Base-by-base conservation (phyloP, 306 rosid species). In the Castanea sativa region DNA sequence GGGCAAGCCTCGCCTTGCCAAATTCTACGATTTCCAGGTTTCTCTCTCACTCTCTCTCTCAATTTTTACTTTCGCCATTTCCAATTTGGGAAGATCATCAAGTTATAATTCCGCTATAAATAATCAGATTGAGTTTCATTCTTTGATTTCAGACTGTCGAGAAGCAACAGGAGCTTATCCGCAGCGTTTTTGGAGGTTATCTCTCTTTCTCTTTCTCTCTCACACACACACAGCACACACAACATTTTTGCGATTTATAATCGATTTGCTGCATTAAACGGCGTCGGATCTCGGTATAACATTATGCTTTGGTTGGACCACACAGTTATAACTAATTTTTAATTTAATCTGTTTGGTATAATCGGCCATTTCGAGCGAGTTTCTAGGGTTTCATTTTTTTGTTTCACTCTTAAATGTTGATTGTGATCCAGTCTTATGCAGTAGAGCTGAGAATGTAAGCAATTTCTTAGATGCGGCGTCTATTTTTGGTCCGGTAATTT, bases 371-470 rank as follows among this genome's bases (percentile, higher is more conserved):
- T 29, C 7, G 38, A 43, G 72, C 68, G 53, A 29, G 27, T 71
- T n/a, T 13, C 29, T 32, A 13, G 25, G 63, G 49, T 73, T 75
- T 38, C 58, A 4, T 32, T 35, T 6, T 59, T 55, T 33, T 60
- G 6, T 76, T 60, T 43, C 57, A 6, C 65, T 45, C 29, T 69
- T 43, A 2, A 23, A 10, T 87, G 19, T 65, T 61, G 9, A 15
- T 76, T 73, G 35, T 68, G 74, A 67, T 77, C 60, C 80, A 95
- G 99, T 91, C 14, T 83, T 95, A 45, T 90, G 91, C 88, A 85
- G 98, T 78, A 92, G 98, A 87, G 97, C 97, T 59, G 98, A 91
- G 83, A 88, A 88, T 72, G 94, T 93, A 21, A 91, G 99, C 92
- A 91, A 89, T 90, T 93, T 96, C 71, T 86, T 93, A 77, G 96